Conservation (phyloP, 2,329 filamentous ascomycete species). For the Daldinia eschscholtzii region DNA sequence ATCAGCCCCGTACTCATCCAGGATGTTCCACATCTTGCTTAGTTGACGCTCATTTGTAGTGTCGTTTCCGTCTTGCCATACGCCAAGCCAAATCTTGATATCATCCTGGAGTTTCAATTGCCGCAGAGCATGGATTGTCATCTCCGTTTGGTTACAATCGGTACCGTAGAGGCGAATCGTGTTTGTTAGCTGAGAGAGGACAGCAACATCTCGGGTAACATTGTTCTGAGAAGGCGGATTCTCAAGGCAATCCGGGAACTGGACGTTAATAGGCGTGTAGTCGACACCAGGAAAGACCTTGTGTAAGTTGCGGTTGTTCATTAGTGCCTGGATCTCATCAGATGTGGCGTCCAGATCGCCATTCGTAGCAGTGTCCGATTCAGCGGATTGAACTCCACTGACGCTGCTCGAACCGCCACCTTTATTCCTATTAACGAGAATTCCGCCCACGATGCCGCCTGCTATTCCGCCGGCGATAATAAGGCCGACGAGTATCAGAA, state of each 20-base stretch:
- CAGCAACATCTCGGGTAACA: conserved; percentile 88
- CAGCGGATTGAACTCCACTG: conserved; percentile 62
- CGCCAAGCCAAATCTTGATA: conserved; percentile 93
- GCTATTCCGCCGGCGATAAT: conserved; percentile 78
- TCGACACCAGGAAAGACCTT: conserved; percentile 96
- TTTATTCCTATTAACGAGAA: conserved; percentile 60
- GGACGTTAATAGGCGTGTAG: conserved; percentile 91
- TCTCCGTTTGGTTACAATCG: conserved; percentile 97
- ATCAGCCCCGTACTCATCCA: conserved; percentile 74
- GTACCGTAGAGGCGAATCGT: conserved; percentile 91
- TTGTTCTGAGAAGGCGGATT: conserved; percentile 92
- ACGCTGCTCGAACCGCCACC: conserved; percentile 46
- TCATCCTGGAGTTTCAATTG: conserved; percentile 75
- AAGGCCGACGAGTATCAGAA: conserved; percentile 73
- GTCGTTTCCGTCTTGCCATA: conserved; percentile 87
- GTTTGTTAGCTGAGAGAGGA: conserved; percentile 91
- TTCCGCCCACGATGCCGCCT: conserved; percentile 72
- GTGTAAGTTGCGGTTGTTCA: conserved; percentile 86
- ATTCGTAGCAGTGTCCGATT: conserved; percentile 70
- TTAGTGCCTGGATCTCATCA: conserved; percentile 80
- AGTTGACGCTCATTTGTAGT: conserved; percentile 90
- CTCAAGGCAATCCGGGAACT: conserved; percentile 85
- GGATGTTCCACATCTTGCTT: conserved; percentile 83
- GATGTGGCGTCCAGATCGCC: conserved; percentile 82
- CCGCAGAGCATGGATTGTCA: conserved; percentile 87